Percentiles rank a stretch among this genome's conserved stretches.
These are phyloP conservation scores for Podaxis rugospora DNA, from an alignment of 768 basidiomycete species.

Conservation along the genomic window DNA sequence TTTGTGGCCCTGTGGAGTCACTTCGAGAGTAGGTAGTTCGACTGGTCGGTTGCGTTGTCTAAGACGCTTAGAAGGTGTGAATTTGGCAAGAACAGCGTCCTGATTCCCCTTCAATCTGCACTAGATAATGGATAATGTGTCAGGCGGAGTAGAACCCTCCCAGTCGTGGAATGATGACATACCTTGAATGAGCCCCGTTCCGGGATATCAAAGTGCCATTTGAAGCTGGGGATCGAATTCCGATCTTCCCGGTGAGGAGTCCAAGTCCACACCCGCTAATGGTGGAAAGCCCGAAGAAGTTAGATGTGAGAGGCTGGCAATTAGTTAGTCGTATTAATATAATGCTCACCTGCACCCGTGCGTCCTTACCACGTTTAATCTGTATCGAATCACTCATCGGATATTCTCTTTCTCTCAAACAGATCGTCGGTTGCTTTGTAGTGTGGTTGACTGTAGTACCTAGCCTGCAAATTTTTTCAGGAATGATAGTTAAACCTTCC, in stretches of 20 bases:
- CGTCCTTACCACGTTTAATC: background rate
- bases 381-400: background rate
- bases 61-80: constrained; percentile 4
- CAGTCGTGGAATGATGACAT: no score
- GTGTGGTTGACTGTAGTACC: constrained; percentile 7
- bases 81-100: constrained; percentile 8
- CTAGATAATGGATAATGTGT: background rate
- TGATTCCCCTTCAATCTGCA: background rate
- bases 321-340: background rate
- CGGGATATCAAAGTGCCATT: background rate
- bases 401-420: background rate
- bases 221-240: background rate
- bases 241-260: background rate
- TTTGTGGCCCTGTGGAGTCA: constrained; percentile 17
- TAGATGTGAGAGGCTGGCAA: background rate
- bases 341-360: background rate
- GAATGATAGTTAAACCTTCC: background rate
- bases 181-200: background rate
- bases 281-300: background rate
- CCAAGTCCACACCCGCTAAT: background rate
- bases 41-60: background rate
- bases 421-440: background rate
- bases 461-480: constrained; percentile 8
- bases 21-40: constrained; percentile 11
- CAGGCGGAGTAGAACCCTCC: background rate